These are phyloP conservation scores for Gaeumannomyces sp. DNA, from an alignment of 2,329 filamentous ascomycete genomes.

Conservation along the genomic window DNA sequence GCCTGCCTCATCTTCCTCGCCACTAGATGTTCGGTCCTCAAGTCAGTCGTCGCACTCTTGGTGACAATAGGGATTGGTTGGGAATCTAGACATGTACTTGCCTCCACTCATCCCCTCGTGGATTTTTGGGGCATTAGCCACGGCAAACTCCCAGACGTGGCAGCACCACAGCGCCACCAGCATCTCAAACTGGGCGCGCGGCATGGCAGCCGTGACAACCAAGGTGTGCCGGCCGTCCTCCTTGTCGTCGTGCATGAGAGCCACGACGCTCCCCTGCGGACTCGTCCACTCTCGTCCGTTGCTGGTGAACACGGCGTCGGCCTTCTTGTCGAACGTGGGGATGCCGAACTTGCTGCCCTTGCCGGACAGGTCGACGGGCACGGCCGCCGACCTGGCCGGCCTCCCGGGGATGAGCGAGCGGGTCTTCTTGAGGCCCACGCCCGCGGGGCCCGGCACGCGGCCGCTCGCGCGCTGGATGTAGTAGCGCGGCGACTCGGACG, in stretches of 20 bases:
- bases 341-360: constrained; percentile 3
- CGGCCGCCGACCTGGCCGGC: too few relatives aligned
- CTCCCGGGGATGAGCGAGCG: neutral
- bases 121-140: neutral
- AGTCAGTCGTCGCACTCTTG: neutral
- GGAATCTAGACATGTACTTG: neutral
- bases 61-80: neutral
- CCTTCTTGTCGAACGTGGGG: constrained; percentile 3
- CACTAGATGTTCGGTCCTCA: neutral
- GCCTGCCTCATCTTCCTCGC: neutral
- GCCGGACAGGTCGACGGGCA: constrained; percentile 4
- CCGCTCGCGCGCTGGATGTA: constrained; percentile 4
- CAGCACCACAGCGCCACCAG: constrained; percentile 8
- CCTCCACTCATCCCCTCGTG: constrained; percentile 2
- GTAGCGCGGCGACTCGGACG: constrained; percentile 1
- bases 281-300: neutral
- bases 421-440: constrained; percentile 3
- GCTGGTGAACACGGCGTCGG: neutral
- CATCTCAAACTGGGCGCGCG: constrained; percentile 5
- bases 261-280: neutral
- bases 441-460: constrained; percentile 1
- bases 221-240: neutral
- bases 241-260: constrained; percentile 2
- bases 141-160: constrained; percentile 6
- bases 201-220: neutral